Evolutionary conservation across 495 filamentous ascomycete genomes (phyloP), one percentile per base, ranked within the genome.

Genomic region (Coniosporium apollinis): DNA sequence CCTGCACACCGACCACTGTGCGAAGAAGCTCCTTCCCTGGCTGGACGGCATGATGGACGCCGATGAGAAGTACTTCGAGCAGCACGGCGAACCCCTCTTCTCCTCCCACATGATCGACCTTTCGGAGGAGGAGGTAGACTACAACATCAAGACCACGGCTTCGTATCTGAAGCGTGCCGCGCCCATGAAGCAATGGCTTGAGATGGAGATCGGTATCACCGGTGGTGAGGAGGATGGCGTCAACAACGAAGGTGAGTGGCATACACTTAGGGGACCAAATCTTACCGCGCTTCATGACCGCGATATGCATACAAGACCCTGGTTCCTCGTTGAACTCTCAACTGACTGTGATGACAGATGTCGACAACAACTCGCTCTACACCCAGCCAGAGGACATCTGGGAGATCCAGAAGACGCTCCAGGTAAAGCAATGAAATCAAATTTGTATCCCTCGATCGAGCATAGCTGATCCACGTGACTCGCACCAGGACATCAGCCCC

Each of bases 41-140:
- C 63, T 97, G 48, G 89, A 96, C 56, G 89, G 89, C 48, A 86
- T 97, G 76, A 59, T 96, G 32, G 82, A 84, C 44, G 79, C 67
- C 36, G 85, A 94, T 55, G 91, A 99, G 75, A 62, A 60, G 34
- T 83, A 86, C 67, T 91, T 87, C 78, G 86, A 92, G 70, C 53
- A 72, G 50, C 74, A 91, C 58, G 81, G 81, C 58, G 77, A 85
- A 57, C 89, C 91, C 38, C 78, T 97, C 30, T 99, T 87, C 73
- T 82, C 75, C 51, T 74, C 65, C 48, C 89, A 99, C 71, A 96
- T 99, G 89, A 93, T 99, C 49, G 89, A 97, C 60, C 55, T 97
- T 50, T 76, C 71, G 22, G 87, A 94, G 68, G 89, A 96, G 66
- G 54, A 65, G 19, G 75, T 92, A 34, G 72, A 87, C 22, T 75